These are phyloP conservation scores for Aspergillus funiculosus DNA, from an alignment of 495 filamentous ascomycete species.

Conservation along the genomic window DNA sequence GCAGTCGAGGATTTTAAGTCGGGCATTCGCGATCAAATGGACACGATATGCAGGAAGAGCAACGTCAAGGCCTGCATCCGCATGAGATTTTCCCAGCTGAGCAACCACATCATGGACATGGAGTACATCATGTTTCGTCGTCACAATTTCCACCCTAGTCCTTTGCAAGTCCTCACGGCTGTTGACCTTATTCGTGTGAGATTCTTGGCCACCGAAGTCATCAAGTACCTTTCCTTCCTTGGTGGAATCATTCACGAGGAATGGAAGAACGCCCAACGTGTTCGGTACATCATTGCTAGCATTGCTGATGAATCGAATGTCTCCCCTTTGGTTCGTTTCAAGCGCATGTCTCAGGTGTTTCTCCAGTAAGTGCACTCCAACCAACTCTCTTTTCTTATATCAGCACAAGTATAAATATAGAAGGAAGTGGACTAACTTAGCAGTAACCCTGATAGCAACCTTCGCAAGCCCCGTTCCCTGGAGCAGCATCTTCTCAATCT, in stretches of 20 bases:
- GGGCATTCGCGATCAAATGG: too few species aligned
- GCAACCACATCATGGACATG: background rate
- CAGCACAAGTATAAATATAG: background rate
- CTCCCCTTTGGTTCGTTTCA: slow-evolving; percentile 12
- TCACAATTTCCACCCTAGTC: background rate
- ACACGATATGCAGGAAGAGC: too few species aligned
- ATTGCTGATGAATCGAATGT: slow-evolving; percentile 3
- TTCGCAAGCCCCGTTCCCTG: slow-evolving; percentile 19
- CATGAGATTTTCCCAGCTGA: background rate
- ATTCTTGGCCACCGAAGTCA: slow-evolving; percentile 8
- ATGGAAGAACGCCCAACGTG: background rate
- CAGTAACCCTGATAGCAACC: slow-evolving; percentile 16
- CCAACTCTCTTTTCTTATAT: background rate
- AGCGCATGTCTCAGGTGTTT: slow-evolving; percentile 16
- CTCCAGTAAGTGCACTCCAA: slow-evolving; percentile 18
- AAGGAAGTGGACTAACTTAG: background rate
- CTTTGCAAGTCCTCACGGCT: slow-evolving; percentile 10
- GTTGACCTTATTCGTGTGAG: slow-evolving; percentile 9
- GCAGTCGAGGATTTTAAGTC: too few species aligned
- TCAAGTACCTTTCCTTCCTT: slow-evolving; percentile 15
- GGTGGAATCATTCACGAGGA: slow-evolving; percentile 16
- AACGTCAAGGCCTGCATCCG: background rate
- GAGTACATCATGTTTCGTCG: slow-evolving; percentile 20
- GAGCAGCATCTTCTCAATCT: slow-evolving; percentile 23
- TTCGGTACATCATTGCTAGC: slow-evolving; percentile 9